Evolutionary conservation across 257 asterid species (phyloP).

Genomic region (Nicotiana obtusifolia): DNA sequence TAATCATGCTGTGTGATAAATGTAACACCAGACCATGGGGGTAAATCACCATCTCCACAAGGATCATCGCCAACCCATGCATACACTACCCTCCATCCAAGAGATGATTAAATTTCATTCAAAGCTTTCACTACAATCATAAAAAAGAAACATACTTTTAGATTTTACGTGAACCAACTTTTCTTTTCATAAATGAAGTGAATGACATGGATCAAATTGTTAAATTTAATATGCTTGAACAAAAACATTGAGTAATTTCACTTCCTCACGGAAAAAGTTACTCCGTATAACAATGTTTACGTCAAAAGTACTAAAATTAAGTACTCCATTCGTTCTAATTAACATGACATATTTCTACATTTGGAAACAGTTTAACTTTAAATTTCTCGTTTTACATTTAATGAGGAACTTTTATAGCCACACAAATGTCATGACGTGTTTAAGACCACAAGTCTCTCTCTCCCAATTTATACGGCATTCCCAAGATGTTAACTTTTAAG

Average conservation of each 20-base stretch:
- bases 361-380: no score
- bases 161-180: not conserved
- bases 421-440: no score
- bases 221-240: not conserved
- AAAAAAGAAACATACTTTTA: not conserved
- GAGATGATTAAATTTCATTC: constrained; percentile 89
- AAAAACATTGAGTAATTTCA: not conserved
- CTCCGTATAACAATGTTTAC: not conserved
- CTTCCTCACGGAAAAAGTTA: not conserved
- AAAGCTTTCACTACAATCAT: constrained; percentile 69
- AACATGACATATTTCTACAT: no score
- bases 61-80: constrained; percentile 99
- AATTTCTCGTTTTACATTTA: no score
- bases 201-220: not conserved
- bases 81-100: constrained; percentile 97
- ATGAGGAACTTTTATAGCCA: no score
- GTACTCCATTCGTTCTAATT: no score
- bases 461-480: not conserved
- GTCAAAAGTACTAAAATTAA: not conserved
- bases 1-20: constrained; percentile 79
- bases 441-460: not conserved
- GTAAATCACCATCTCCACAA: constrained; percentile 91
- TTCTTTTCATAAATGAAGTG: not conserved
- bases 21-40: constrained; percentile 94
- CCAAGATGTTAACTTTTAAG: not conserved